Base-by-base conservation (phyloP, 495 filamentous ascomycete species). In the Amniculicola lignicola region DNA sequence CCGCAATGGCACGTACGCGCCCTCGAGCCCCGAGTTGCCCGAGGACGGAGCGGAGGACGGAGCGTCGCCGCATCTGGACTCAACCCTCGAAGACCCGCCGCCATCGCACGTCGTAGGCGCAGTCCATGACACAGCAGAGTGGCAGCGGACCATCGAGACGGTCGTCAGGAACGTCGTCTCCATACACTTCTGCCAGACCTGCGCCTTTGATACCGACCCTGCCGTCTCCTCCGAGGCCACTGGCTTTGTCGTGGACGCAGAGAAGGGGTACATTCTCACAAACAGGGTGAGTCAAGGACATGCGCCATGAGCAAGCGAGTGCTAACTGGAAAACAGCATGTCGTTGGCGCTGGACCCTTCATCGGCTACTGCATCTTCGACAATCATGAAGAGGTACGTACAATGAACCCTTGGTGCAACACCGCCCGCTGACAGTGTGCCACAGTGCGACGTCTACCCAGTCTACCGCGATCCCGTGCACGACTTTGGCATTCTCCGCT, bases 291-390 rank as follows among this genome's bases (percentile, higher is more conserved):
- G 54, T 51, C 16, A 7, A 18, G 39, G 22, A 36, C 22, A 21
- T 23, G n/a, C 16, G 2, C 16, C 4, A 19, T 31, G 18, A 15
- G 5, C 33, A 44, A 1, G 18, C 14, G 18, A 42, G 21, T 49
- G 44, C 60, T 75, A 80, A 64, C 79, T 53, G 67, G 91, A 1
- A 90, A 91, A 66, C 81, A 90, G 35, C 93, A 99, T 74, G 93
- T 99, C 23, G 93, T 96, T n/a, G 87, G 92, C 46, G 79, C 93
- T 4, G 93, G 93, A 14, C 93, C 93, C 2, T 99, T 99, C 72
- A 96, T 91, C 85, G 93, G 93, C 11, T 96, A 92, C 70, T 89
- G 86, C 67, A 89, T 99, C 54, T 97, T 99, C 67, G 93, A 99
- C 67, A 97, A 99, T 64, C 93, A 99, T 70, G 93, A 89, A 67